phyloP scores from a whole-genome alignment of 2,329 filamentous ascomycete genomes.

The Microthyrium microscopicum region DNA sequence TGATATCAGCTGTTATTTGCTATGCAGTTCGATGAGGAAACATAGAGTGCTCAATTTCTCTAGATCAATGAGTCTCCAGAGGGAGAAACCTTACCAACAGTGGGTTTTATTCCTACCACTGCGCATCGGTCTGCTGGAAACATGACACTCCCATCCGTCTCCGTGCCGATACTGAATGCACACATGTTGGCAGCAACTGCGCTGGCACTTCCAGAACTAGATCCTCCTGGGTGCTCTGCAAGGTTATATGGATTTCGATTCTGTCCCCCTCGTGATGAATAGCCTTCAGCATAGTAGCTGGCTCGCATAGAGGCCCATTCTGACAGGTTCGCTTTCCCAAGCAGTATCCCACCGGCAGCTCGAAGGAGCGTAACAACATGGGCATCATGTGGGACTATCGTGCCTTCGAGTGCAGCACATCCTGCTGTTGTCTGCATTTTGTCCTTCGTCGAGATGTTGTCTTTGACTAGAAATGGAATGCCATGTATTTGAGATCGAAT shows the following conservation, averaged over 20 bases:
- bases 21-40: too few relatives aligned
- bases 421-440: slow-evolving; percentile 61
- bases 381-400: slow-evolving; percentile 50
- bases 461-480: slow-evolving; percentile 60
- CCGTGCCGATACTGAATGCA: slow-evolving; percentile 52
- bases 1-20: too few relatives aligned
- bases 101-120: slow-evolving; percentile 60
- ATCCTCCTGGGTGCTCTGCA: slow-evolving; percentile 52
- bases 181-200: slow-evolving; percentile 48
- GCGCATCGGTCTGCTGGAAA: slow-evolving; percentile 53
- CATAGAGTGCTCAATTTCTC: background rate
- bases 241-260: slow-evolving; percentile 51
- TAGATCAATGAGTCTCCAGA: background rate
- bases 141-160: slow-evolving; percentile 55
- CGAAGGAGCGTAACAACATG: slow-evolving; percentile 44
- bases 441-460: slow-evolving; percentile 54
- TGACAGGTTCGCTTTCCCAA: slow-evolving; percentile 54
- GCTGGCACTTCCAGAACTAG: slow-evolving; percentile 48
- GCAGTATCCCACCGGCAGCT: slow-evolving; percentile 47
- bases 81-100: too few relatives aligned
- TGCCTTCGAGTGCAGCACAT: slow-evolving; percentile 48
- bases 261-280: slow-evolving; percentile 47
- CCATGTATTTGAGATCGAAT: slow-evolving; percentile 54
- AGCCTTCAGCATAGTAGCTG: slow-evolving; percentile 52
- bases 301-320: slow-evolving; percentile 63